Evolutionary conservation across 495 filamentous ascomycete genomes (phyloP).

Genomic region (Hyaloscypha bicolor): DNA sequence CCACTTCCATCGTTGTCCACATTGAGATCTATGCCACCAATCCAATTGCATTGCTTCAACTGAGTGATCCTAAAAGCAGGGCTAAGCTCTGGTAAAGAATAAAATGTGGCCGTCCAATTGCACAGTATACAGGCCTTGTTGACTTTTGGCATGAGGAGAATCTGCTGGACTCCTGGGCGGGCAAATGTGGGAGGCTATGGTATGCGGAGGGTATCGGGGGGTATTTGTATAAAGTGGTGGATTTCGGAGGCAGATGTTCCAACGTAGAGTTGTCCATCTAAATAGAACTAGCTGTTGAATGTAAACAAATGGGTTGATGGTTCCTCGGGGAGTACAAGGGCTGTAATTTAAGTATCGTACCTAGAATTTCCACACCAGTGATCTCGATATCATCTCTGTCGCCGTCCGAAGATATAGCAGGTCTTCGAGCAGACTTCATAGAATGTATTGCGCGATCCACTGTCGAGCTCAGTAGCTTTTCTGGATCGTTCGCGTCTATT

Average conservation of each 20-base stretch:
- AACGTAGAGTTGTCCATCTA: conserved; percentile 90
- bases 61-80: conserved; percentile 81
- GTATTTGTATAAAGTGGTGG: conserved; percentile 91
- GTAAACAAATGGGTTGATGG: too few relatives aligned
- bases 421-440: conserved; percentile 73
- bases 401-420: conserved; percentile 73
- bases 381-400: conserved; percentile 68
- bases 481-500: too few relatives aligned
- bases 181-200: conserved; percentile 46
- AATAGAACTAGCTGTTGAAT: conserved; percentile 16
- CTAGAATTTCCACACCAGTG: conserved; percentile 86
- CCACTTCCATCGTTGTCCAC: conserved; percentile 36
- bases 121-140: conserved; percentile 76
- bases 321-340: too few relatives aligned
- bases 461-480: too few relatives aligned
- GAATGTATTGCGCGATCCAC: too few relatives aligned
- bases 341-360: conserved; percentile 48
- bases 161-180: conserved; percentile 78
- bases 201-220: conserved; percentile 74
- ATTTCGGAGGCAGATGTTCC: conserved; percentile 94
- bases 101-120: conserved; percentile 87
- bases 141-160: conserved; percentile 77
- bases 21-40: conserved; percentile 87
- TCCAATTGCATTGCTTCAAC: conserved; percentile 82
- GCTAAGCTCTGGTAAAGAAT: conserved; percentile 93